These are phyloP conservation scores for Phytophthora brassicae DNA, from an alignment of 352 stramenopile species.

Conservation along the genomic window DNA sequence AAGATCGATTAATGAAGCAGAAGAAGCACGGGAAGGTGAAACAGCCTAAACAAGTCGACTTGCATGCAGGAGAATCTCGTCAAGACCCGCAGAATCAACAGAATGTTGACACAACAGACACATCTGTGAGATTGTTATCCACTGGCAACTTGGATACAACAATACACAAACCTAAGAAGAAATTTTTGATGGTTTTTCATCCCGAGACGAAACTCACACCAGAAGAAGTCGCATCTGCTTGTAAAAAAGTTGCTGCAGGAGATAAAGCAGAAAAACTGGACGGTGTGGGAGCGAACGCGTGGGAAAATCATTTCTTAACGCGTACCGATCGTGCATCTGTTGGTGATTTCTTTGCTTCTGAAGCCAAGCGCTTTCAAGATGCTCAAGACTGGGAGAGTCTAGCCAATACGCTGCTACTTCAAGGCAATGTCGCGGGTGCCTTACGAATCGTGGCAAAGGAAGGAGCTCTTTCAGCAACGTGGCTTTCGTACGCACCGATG, in stretches of 20 bases:
- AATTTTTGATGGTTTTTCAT: slow-evolving; percentile 34
- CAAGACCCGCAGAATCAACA: background rate
- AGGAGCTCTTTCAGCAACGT: slow-evolving; percentile 42
- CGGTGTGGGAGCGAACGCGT: background rate
- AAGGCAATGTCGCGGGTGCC: slow-evolving; percentile 57
- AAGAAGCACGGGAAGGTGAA: slow-evolving; percentile 35
- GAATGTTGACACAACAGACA: background rate
- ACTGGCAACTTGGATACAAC: background rate
- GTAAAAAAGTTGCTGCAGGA: slow-evolving; percentile 6
- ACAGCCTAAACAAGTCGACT: slow-evolving; percentile 24
- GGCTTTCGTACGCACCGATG: slow-evolving; percentile 73
- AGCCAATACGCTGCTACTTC: slow-evolving; percentile 49
- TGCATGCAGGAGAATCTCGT: background rate
- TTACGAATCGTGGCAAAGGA: slow-evolving; percentile 60
- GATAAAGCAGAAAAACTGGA: background rate
- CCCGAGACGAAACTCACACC: slow-evolving; percentile 11
- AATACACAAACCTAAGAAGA: slow-evolving; percentile 33
- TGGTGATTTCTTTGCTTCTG: slow-evolving; percentile 20
- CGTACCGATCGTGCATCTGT: slow-evolving; percentile 12
- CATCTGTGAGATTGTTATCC: background rate
- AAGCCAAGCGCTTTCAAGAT: slow-evolving; percentile 29
- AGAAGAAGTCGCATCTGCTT: slow-evolving; percentile 25
- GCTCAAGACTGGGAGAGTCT: slow-evolving; percentile 55
- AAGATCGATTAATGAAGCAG: background rate
- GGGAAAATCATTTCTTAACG: slow-evolving; percentile 8